Evolutionary conservation across 23 red algal genomes (phyloP), one percentile per base, ranked within the genome.

Genomic region (Chondrus crispus): DNA sequence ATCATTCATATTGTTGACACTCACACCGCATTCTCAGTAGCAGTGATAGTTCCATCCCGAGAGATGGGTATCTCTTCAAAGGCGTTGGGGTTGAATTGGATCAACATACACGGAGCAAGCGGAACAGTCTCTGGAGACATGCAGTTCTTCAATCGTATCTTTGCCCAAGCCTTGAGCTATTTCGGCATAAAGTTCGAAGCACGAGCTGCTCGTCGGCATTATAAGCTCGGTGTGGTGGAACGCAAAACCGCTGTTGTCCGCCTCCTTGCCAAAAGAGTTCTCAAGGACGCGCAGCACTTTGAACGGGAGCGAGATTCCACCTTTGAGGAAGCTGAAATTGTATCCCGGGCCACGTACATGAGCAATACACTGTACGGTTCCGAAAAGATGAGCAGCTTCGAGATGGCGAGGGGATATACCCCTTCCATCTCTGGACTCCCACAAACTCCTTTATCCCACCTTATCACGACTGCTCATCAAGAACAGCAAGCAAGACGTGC

Each of bases 161-260:
- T 85, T 43, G 42, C 26, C 33, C 13, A 66, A 32, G 48, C 55
- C 11, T 35, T 85, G 2, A 10, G 2, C 3, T 44, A n/a, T 47
- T 51, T 54, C 29, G 48, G n/a, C 4, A 66, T 85, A 20, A 46
- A 38, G 20, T 85, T 68, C 55, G 80, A 85, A 57, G 53, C 80
- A 32, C 33, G 55, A 19, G 53, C 80, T 4, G 9, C 60, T 20
- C 80, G 80, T 3, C 29, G 80, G 38, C 80, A 85, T 39, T 64
- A 85, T 6, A 85, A 85, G 29, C 7, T 85, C 3, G 80, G 80
- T 2, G 30, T 85, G 7, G 80, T 85, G 22, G 80, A 68, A 38
- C 45, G 45, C 14, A 68, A 85, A 51, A 54, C 51, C 6, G 6
- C 41, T 5, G 57, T 82, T 82, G 45, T 60, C 26, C 4, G 43